Evolutionary conservation across 1,284 basidiomycete species (phyloP), one percentile per base, ranked within the genome.

Genomic region (Athelia psychrophila): DNA sequence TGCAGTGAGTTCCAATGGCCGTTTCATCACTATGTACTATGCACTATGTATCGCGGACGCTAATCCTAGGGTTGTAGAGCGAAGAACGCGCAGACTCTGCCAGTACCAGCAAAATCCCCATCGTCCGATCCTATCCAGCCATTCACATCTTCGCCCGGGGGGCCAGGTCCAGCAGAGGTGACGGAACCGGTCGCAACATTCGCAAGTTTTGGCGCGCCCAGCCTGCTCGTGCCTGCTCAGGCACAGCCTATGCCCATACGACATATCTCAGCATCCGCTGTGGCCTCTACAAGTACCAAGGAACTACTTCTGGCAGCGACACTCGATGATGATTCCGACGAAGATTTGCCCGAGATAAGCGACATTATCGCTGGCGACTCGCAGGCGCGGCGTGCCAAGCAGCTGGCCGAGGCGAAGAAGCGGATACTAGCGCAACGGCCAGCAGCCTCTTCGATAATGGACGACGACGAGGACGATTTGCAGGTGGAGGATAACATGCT

Each of bases 401-500:
- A 56, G 23, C 59, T 64, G 9, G 53, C 49, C 15, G 59, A 64
- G 50, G 6, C 54, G 18, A 73, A 73, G 56, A 51, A 47, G 45
- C 58, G 53, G 27, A 55, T 72, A n/a, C 51, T 65, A 33, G 64
- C 61, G 38, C 74, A 76, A 58, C 58, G 64, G 51, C 60, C 67
- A 10, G 58, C 59, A n/a, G 5, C n/a, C 6, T 42, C 32, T 36
- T 24, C 10, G 19, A 12, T 42, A 70, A 51, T 38, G 49, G 67
- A 73, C 16, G 75, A 75, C 27, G 74, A 76, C n/a, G 27, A 30
- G 6, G 81, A 81, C 53, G 84, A 80, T 44, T 64, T 88, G 25
- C 73, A 80, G 54, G 69, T 88, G 19, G 67, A 77, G 20, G 66
- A 69, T 50, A 66, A 75, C 54, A 74, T 75, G 64, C 74, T 76